Evolutionary conservation across 108 stramenopile species (phyloP), one percentile per base, ranked within the genome.

Genomic region (Stephanodiscus triporus): DNA sequence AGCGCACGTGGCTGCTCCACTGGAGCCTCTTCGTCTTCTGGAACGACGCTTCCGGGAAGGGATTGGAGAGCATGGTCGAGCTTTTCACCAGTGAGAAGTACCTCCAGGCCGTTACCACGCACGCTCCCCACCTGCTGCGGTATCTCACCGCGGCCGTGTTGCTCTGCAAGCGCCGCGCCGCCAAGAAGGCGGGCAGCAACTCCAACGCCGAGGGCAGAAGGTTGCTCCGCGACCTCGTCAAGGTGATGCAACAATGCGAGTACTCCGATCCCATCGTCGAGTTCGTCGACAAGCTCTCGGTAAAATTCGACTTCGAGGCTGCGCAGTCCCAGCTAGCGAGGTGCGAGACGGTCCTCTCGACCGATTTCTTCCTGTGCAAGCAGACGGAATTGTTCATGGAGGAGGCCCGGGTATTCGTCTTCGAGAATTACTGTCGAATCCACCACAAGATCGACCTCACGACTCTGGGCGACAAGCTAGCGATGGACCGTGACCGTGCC

Each of bases 371-470:
- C 85, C 88, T 99, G 49, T 96, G 94, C 82, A 89, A 87, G 63
- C 94, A 93, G 64, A 90, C 93, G n/a, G 86, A 76, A 37, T 81
- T 95, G 69, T 99, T 99, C 82, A 95, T 99, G 97, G 97, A 97
- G 80, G 97, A 96, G 66, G 98, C 99, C 17, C 87, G 99, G 19
- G 93, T 97, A 36, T 97, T 99, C 89, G 95, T 99, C 53, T 99
- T 99, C 87, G 99, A 99, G 85, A 98, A 98, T 63, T 98, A 97
- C 81, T 99, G 99, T 77, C 86, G 97, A 55, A 98, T 99, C 76
- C 98, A 99, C 91, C 89, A 96, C 85, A 97, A 96, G 86, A 95
- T 99, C 76, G 98, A 99, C 75, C 88, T 99, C 70, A 69, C 69
- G 29, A 95, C 92, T 60, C 86, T 99, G 68, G 97, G 97, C 7